Conservation (phyloP, 306 rosid genomes). For the Corylus heterophylla region DNA sequence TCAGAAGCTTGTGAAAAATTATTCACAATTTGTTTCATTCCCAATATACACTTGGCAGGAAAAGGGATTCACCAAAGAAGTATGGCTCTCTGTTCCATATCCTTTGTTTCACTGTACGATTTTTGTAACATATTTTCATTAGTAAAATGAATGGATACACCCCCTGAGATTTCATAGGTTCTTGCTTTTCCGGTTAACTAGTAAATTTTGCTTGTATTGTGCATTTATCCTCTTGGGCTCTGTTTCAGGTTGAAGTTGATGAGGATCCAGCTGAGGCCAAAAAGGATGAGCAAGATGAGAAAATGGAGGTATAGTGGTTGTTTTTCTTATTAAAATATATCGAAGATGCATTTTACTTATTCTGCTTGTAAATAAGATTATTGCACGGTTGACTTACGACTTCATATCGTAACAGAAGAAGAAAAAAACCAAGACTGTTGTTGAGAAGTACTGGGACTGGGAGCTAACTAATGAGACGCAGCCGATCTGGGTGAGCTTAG, state of each 20-base stretch:
- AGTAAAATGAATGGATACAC: neutral
- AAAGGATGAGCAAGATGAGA: conserved; percentile 64
- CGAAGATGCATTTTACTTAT: neutral
- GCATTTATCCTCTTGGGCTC: conserved; percentile 16
- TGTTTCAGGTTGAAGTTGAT: conserved; percentile 79
- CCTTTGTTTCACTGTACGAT: conserved; percentile 1
- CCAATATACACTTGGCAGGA: conserved; percentile 97
- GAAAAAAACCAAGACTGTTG: conserved; percentile 91
- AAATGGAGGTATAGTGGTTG: conserved; percentile 57
- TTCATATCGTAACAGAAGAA: conserved; percentile 56
- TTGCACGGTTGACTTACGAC: conserved; percentile 24
- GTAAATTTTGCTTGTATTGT: conserved; percentile 3
- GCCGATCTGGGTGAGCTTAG: conserved; percentile 83
- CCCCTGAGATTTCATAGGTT: neutral
- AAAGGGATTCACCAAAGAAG: conserved; percentile 90
- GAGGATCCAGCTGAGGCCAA: conserved; percentile 81
- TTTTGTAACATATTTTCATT: neutral
- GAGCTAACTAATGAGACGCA: conserved; percentile 91
- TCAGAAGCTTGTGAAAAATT: conserved; percentile 85
- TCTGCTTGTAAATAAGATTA: neutral
- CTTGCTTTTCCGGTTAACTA: neutral
- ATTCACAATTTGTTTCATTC: conserved; percentile 93
- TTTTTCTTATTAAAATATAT: neutral
- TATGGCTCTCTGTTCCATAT: conserved; percentile 22
- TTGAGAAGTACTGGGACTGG: conserved; percentile 97